Evolutionary conservation across 2,329 filamentous ascomycete species (phyloP).

Genomic region (Claviceps lovelessii): DNA sequence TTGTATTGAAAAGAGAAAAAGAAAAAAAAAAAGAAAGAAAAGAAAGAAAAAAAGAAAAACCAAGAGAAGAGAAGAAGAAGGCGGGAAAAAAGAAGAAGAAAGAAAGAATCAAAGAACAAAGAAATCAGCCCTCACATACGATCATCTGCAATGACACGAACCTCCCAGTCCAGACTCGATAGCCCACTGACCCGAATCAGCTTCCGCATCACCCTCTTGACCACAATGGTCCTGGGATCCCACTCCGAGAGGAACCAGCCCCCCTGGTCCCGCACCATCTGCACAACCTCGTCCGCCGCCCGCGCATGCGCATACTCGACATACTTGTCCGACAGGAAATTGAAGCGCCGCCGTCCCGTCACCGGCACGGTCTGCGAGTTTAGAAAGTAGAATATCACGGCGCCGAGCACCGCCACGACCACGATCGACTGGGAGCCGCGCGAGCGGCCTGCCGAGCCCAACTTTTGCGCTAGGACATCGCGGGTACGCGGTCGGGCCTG

Average conservation of each 20-base stretch:
- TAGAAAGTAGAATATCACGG: conserved; percentile 45
- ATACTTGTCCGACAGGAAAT: conserved; percentile 42
- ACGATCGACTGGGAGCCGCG: conserved; percentile 24
- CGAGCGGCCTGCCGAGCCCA: conserved; percentile 15
- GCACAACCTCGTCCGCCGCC: conserved; percentile 29
- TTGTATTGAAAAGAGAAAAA: too few relatives aligned
- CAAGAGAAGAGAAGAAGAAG: neutral
- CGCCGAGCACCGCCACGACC: conserved; percentile 26
- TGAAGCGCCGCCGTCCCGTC: conserved; percentile 59
- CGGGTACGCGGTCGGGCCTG: conserved; percentile 20
- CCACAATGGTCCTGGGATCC: conserved; percentile 41
- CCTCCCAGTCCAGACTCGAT: conserved; percentile 48
- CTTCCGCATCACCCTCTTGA: conserved; percentile 49
- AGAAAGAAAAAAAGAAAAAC: neutral
- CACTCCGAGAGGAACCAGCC: conserved; percentile 41
- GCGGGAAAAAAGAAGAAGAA: neutral
- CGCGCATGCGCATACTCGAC: conserved; percentile 29
- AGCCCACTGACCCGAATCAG: conserved; percentile 55
- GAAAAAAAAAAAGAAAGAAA: neutral
- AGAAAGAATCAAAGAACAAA: neutral
- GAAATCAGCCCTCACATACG: conserved; percentile 16
- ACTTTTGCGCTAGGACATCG: conserved; percentile 12
- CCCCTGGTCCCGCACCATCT: conserved; percentile 35
- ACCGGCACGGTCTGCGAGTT: conserved; percentile 62
- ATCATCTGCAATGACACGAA: conserved; percentile 58